These are phyloP conservation scores for Penicillium crystallinum DNA, from an alignment of 495 filamentous ascomycete genomes.

Conservation along the genomic window DNA sequence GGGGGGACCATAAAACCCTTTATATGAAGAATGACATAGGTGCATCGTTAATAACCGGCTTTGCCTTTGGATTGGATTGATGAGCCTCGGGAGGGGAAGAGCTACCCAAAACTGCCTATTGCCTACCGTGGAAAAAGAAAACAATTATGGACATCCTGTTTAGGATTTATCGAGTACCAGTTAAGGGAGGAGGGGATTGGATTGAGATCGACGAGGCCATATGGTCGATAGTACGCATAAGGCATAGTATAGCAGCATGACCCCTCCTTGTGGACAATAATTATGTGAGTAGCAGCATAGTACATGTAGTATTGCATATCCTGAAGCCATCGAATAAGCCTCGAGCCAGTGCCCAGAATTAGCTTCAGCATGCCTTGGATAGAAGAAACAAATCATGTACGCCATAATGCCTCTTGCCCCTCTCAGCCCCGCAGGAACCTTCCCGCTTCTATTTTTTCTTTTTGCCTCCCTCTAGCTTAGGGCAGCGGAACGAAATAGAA, in stretches of 20 bases:
- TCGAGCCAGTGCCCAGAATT: neutral
- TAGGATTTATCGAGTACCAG: neutral
- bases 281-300: neutral
- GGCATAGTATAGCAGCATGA: neutral
- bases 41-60: neutral
- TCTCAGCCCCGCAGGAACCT: conserved; percentile 17
- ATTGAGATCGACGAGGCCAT: neutral
- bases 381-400: conserved; percentile 12
- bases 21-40: conserved; percentile 12
- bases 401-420: conserved; percentile 6
- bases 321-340: neutral
- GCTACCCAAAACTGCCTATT: neutral
- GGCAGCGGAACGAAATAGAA: neutral
- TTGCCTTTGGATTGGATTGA: neutral
- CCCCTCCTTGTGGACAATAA: neutral
- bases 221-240: neutral
- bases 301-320: neutral
- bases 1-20: conserved; percentile 5
- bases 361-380: neutral
- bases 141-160: neutral
- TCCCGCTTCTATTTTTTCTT: conserved; percentile 21
- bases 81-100: conserved; percentile 4
- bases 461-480: neutral
- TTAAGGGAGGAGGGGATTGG: neutral
- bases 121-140: conserved; percentile 1